These are phyloP conservation scores for Rubia balearica DNA, from an alignment of 305 asterid genomes.

Conservation along the genomic window DNA sequence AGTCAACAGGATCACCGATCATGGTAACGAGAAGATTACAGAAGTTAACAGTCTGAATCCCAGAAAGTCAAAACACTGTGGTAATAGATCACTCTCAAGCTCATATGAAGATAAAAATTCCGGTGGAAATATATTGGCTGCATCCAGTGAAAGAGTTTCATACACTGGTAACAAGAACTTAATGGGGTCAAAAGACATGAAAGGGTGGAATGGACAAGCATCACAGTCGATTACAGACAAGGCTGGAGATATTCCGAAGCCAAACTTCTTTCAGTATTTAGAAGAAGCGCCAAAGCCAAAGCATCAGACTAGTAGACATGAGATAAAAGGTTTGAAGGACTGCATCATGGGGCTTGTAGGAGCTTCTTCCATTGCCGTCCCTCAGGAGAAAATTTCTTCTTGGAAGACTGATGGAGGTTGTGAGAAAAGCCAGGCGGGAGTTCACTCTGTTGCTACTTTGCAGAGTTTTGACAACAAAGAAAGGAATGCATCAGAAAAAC, in stretches of 20 bases:
- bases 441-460: background rate
- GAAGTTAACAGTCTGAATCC: conserved; percentile 11
- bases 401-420: conserved; percentile 13
- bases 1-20: conserved; percentile 9
- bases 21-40: conserved; percentile 7
- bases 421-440: conserved; percentile 16
- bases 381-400: conserved; percentile 10
- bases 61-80: conserved; percentile 15
- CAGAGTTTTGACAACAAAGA: conserved; percentile 17
- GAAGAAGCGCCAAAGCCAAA: conserved; percentile 18
- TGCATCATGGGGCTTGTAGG: conserved; percentile 16
- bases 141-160: background rate
- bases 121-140: conserved; percentile 2
- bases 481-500: conserved; percentile 6
- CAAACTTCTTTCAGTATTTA: conserved; percentile 11
- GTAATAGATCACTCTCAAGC: conserved; percentile 9
- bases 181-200: conserved; percentile 1
- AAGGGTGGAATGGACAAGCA: conserved; percentile 17
- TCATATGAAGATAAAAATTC: conserved; percentile 6
- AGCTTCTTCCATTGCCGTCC: conserved; percentile 10
- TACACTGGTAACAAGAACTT: conserved; percentile 9
- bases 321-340: conserved; percentile 21
- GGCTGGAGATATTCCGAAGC: conserved; percentile 11
- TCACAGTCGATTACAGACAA: conserved; percentile 17
- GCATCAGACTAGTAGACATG: conserved; percentile 5